Base-by-base conservation (phyloP, 2,329 filamentous ascomycete genomes). In the Graphilbum fragrans region DNA sequence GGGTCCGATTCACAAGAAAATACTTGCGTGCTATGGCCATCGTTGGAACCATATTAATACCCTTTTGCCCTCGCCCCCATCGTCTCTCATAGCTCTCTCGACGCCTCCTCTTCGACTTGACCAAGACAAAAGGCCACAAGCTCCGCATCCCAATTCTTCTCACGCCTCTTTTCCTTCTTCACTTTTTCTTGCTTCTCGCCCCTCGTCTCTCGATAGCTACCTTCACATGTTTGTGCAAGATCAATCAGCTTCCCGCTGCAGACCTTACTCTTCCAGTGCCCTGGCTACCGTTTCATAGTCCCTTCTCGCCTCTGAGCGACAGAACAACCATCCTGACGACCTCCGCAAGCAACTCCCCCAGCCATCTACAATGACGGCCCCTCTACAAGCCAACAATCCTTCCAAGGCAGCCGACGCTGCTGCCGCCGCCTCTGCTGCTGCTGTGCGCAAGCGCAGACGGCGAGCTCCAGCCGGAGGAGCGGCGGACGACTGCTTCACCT, bases 401-500 rank as follows among this genome's bases (percentile, higher is more conserved):
- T 61, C 61, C 54, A 74, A 72, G 50, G 50, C 53, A 29, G 55
- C 53, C 33, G 45, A 55, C 20, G 47, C 51, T 20, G 47, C 52
- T n/a, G 50, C 53, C 20, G 54, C 53, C 31, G 57, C 56, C 67
- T 48, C 46, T 23, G 47, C 51, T 22, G 57, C 57, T 36, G 53
- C 55, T 23, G 56, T 56, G 68, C 67, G 71, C 55, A 77, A 94
- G 69, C 78, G 88, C 57, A 81, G 87, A 67, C 84, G 88, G 72
- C 79, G 88, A 65, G 85, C 88, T 18, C 83, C 86, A 18, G 81
- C 86, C 39, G 88, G 85, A 49, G 90, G 90, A 55, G 90, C 90
- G 45, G 79, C 85, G 36, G 87, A 94, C 60, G 90, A 96, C 63
- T 98, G 90, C 72, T 95, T 95, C 60, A 80, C 87, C 35, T 98